phyloP scores from a whole-genome alignment of 176 grass and related monocot species.

The Cocos nucifera region DNA sequence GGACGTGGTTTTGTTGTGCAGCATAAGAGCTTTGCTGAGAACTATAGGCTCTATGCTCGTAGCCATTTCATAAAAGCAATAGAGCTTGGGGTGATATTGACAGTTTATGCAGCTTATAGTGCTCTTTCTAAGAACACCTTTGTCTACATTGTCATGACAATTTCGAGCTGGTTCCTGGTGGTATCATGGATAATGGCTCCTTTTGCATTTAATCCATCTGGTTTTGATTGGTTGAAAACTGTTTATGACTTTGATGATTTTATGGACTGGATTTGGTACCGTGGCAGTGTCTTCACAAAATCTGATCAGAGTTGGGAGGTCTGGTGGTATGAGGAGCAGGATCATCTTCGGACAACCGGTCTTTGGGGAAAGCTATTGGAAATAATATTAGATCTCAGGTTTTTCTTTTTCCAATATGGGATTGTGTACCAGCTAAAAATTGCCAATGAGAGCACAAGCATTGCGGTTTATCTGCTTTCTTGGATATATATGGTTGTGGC shows the following conservation, averaged over 20 bases:
- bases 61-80: conserved; percentile 98
- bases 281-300: conserved; percentile 64
- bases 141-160: conserved; percentile 87
- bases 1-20: conserved; percentile 96
- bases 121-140: conserved; percentile 68
- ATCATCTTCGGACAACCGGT: conserved; percentile 83
- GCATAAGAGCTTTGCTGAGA: conserved; percentile 92
- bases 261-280: conserved; percentile 96
- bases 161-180: conserved; percentile 92
- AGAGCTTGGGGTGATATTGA: conserved; percentile 89
- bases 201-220: conserved; percentile 96
- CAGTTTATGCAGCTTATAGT: conserved; percentile 78
- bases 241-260: conserved; percentile 98
- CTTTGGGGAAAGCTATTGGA: conserved; percentile 91
- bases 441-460: conserved; percentile 46
- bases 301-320: conserved; percentile 93
- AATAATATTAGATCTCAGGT: conserved; percentile 88
- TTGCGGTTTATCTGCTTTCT: conserved; percentile 87
- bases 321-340: conserved; percentile 96
- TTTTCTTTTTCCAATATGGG: conserved; percentile 95
- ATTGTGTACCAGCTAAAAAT: conserved; percentile 95
- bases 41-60: conserved; percentile 89
- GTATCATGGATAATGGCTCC: conserved; percentile 94
- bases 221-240: conserved; percentile 99
- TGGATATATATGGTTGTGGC: conserved; percentile 77